A percentile compares a stretch with the other conserved stretches of the same genome.
Conservation (phyloP, 805 yeast genomes). For the Torulaspora gathmanii region DNA sequence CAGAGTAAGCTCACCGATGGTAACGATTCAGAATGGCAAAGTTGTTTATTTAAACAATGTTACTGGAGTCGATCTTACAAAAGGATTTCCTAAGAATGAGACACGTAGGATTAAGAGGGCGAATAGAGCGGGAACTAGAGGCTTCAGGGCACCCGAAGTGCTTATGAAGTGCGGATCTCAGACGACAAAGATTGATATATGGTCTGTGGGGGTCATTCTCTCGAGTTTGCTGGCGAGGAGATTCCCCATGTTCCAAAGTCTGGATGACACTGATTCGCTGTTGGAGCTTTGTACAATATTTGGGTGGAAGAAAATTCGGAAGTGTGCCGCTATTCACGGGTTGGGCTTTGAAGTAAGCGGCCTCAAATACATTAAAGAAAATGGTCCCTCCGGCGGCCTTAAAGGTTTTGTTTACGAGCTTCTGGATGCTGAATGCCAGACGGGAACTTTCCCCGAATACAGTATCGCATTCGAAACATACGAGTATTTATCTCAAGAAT, state of each 20-base stretch:
- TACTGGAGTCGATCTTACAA: conserved; percentile 39
- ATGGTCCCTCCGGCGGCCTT: conserved; percentile 36
- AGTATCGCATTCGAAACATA: conserved; percentile 68
- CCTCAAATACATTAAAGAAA: conserved; percentile 41
- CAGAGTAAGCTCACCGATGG: conserved; percentile 20
- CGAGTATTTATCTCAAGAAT: conserved; percentile 39
- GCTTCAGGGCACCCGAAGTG: conserved; percentile 93
- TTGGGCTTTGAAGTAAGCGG: conserved; percentile 71
- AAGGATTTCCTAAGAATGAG: conserved; percentile 84
- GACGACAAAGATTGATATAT: conserved; percentile 73
- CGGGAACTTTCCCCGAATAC: conserved; percentile 61
- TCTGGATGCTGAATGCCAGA: conserved; percentile 37
- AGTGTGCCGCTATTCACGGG: conserved; percentile 82
- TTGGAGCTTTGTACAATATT: conserved; percentile 78
- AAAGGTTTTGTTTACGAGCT: conserved; percentile 31
- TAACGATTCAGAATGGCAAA: conserved; percentile 33
- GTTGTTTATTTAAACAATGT: conserved; percentile 32
- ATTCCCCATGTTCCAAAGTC: conserved; percentile 90
- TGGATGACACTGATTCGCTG: conserved; percentile 88
- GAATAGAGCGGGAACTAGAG: conserved; percentile 94
- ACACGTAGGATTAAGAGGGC: conserved; percentile 86
- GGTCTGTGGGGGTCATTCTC: conserved; percentile 91
- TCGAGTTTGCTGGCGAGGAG: conserved; percentile 71
- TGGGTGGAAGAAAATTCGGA: conserved; percentile 67
- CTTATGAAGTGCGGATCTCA: conserved; percentile 81